phyloP scores from a whole-genome alignment of 768 basidiomycete species.

The Peribolospora baueri region DNA sequence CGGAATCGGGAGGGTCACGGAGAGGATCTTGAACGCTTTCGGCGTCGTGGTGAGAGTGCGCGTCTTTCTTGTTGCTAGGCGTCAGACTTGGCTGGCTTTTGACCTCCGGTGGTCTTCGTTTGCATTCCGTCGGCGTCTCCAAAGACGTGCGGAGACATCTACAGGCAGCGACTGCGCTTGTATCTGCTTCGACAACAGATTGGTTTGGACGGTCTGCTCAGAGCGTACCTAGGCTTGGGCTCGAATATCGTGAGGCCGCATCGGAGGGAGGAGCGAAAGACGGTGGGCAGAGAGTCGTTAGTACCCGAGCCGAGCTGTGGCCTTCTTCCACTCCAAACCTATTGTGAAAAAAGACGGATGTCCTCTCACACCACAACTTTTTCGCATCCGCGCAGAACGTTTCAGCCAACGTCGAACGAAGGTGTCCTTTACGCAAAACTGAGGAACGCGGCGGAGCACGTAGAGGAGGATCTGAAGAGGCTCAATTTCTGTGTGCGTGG shows the following conservation, averaged over 20 bases:
- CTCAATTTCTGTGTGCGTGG: slow-evolving; percentile 41
- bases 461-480: slow-evolving; percentile 54
- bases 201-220: slow-evolving; percentile 47
- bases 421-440: slow-evolving; percentile 49
- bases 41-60: slow-evolving; percentile 43
- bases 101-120: no score
- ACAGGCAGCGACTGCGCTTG: slow-evolving; percentile 41
- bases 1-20: slow-evolving; percentile 73
- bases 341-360: neutral
- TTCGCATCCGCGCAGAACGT: slow-evolving; percentile 32
- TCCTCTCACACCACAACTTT: neutral
- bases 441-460: slow-evolving; percentile 51
- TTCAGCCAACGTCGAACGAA: slow-evolving; percentile 39
- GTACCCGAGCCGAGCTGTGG: slow-evolving; percentile 1
- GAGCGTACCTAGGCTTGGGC: slow-evolving; percentile 61
- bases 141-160: slow-evolving; percentile 78
- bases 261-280: slow-evolving; percentile 60
- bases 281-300: slow-evolving; percentile 73
- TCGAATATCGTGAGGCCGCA: slow-evolving; percentile 56
- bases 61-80: neutral
- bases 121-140: no score
- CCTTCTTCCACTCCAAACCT: neutral
- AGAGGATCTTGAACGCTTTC: slow-evolving; percentile 60
- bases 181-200: slow-evolving; percentile 67
- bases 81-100: no score